phyloP scores from a whole-genome alignment of 495 filamentous ascomycete species.

The Amorphotheca resinae region DNA sequence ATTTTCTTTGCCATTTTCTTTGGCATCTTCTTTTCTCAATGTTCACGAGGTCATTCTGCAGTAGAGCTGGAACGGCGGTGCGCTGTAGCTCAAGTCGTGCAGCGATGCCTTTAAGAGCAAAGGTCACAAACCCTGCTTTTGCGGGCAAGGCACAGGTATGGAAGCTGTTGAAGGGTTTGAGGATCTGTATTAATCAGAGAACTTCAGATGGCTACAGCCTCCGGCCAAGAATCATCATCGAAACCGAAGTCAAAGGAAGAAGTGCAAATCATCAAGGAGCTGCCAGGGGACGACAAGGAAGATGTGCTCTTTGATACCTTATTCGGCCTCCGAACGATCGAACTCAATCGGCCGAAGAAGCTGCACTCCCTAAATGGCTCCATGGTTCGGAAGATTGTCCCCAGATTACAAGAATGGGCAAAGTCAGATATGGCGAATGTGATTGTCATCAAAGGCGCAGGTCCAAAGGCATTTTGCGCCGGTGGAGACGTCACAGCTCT shows the following conservation, averaged over 20 bases:
- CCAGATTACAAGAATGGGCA: slow-evolving; percentile 80
- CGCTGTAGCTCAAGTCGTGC: slow-evolving; percentile 14
- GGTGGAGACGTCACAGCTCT: slow-evolving; percentile 81
- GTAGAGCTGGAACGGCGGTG: slow-evolving; percentile 14
- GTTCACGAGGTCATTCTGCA: slow-evolving; percentile 18
- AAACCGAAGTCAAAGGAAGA: slow-evolving; percentile 8
- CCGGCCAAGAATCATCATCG: background rate
- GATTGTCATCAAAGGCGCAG: slow-evolving; percentile 81
- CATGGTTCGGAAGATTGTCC: slow-evolving; percentile 86
- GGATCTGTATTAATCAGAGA: slow-evolving; percentile 2
- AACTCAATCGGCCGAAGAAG: slow-evolving; percentile 87
- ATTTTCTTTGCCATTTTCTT: slow-evolving; percentile 1
- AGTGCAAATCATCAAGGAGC: slow-evolving; percentile 35
- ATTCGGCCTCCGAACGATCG: slow-evolving; percentile 82
- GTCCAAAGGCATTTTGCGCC: slow-evolving; percentile 75
- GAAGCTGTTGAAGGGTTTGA: background rate
- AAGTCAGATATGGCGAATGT: slow-evolving; percentile 90
- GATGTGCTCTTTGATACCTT: slow-evolving; percentile 85
- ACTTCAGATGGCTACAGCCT: slow-evolving; percentile 16
- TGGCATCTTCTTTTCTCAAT: slow-evolving; percentile 20
- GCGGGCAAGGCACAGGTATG: slow-evolving; percentile 33
- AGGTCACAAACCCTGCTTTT: slow-evolving; percentile 53
- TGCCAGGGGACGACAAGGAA: slow-evolving; percentile 58
- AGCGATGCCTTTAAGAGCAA: slow-evolving; percentile 81
- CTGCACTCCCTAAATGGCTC: slow-evolving; percentile 83